phyloP scores from a whole-genome alignment of 1,284 basidiomycete genomes.

The Sporisorium sorghi region DNA sequence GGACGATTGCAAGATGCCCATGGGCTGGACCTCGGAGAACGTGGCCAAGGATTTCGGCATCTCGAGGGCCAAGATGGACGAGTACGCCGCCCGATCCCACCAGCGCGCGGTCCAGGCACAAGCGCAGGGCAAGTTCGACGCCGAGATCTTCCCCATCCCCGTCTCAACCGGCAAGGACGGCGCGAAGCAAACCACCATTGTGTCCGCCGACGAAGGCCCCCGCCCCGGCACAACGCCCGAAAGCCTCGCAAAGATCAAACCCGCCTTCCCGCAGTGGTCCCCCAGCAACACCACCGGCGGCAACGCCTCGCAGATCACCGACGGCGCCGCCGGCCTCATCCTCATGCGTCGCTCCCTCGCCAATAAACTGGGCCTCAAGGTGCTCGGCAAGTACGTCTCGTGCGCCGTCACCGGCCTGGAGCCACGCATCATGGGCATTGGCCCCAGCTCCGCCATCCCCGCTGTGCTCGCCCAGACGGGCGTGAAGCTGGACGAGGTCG shows the following conservation, averaged over 20 bases:
- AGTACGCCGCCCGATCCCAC: slow-evolving; percentile 83
- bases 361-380: slow-evolving; percentile 79
- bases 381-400: slow-evolving; percentile 82
- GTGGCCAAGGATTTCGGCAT: slow-evolving; percentile 78
- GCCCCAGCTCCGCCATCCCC: slow-evolving; percentile 54
- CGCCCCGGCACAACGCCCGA: slow-evolving; percentile 81
- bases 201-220: slow-evolving; percentile 84
- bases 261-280: slow-evolving; percentile 90
- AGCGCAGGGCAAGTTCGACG: slow-evolving; percentile 77
- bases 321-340: slow-evolving; percentile 85
- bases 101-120: slow-evolving; percentile 78
- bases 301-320: slow-evolving; percentile 84
- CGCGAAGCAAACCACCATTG: slow-evolving; percentile 74
- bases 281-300: slow-evolving; percentile 84
- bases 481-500: slow-evolving; percentile 78
- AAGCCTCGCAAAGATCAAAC: slow-evolving; percentile 76
- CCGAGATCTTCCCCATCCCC: slow-evolving; percentile 80
- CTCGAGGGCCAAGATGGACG: slow-evolving; percentile 85
- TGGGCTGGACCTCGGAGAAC: slow-evolving; percentile 91
- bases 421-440: slow-evolving; percentile 85
- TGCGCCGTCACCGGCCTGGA: slow-evolving; percentile 80
- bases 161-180: slow-evolving; percentile 73
- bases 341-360: slow-evolving; percentile 88
- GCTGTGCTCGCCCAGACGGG: slow-evolving; percentile 75
- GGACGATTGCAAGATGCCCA: slow-evolving; percentile 73